phyloP scores from a whole-genome alignment of 2,329 filamentous ascomycete genomes.

The Talaromyces sp. region DNA sequence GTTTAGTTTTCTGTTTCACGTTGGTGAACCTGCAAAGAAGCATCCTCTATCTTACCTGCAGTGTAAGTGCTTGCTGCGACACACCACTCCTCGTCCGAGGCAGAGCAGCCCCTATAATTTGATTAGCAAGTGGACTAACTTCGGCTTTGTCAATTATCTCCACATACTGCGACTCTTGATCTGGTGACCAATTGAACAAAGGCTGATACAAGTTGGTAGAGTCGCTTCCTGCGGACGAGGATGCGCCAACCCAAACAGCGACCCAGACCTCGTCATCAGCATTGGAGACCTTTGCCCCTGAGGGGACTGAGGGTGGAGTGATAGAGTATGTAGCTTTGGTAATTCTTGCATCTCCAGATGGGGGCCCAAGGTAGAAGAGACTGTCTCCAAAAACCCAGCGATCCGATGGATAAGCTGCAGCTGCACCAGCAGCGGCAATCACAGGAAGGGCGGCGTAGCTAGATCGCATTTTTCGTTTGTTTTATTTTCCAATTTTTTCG shows the following conservation, averaged over 20 bases:
- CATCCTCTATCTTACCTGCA: conserved; percentile 12
- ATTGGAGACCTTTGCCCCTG: background rate
- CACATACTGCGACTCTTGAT: conserved; percentile 22
- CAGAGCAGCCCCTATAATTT: conserved; percentile 16
- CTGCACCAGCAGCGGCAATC: conserved; percentile 10
- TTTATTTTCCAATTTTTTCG: no score
- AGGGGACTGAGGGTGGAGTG: conserved; percentile 15
- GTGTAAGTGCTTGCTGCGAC: conserved; percentile 24
- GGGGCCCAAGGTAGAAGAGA: conserved; percentile 21
- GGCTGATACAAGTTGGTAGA: conserved; percentile 20
- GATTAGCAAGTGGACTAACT: background rate
- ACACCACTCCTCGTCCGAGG: conserved; percentile 18
- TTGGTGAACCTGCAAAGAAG: no score
- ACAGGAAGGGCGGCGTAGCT: conserved; percentile 6
- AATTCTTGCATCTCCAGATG: conserved; percentile 16
- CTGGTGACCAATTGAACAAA: conserved; percentile 21
- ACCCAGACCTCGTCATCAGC: conserved; percentile 18
- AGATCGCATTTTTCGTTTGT: conserved; percentile 15
- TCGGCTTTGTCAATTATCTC: no score
- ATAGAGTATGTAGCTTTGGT: conserved; percentile 24
- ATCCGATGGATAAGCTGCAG: conserved; percentile 13
- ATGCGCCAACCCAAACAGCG: conserved; percentile 21
- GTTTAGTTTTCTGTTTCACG: no score
- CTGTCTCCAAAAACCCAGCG: conserved; percentile 20
- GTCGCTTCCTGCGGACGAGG: conserved; percentile 9